Base-by-base conservation (phyloP, 495 filamentous ascomycete species). In the Penicillium steckii region DNA sequence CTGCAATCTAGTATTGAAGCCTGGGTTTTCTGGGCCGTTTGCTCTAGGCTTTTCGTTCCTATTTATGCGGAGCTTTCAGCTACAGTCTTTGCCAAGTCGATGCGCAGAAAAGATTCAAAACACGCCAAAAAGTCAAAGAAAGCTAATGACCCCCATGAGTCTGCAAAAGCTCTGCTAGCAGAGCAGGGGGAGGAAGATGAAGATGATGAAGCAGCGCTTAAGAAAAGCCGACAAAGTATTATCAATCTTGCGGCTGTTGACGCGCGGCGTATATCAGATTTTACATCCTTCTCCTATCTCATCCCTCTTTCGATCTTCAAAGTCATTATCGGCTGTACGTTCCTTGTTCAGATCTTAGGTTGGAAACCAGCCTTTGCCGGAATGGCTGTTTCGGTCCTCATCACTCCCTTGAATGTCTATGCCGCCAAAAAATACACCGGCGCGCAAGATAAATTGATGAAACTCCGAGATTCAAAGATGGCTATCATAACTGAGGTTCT, bases 201-300 rank as follows among this genome's bases (percentile, higher is more conserved):
- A 4, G 72, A 74, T 13, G 71, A 74, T 12, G 78, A 81, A 4
- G 84, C 84, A 26, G 76, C 80, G 7, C 56, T 78, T 3, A 80
- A 86, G 41, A 86, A 84, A 52, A 77, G 77, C 60, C 86, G 87
- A 46, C 90, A 92, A 66, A 86, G 85, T 48, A 88, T 84, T 10
- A 84, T 92, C 46, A 95, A 95, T 59, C 72, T 92, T 30, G 83
- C 91, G 19, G 86, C 86, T 5, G 85, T 95, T 7, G 90, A 95
- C 69, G 78, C 82, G 2, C 83, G 84, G 50, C 81, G 90, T 5
- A 77, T 95, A 35, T 78, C 86, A 0, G 85, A 92, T 33, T 90
- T 92, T 56, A 75, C 77, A 19, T 71, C 77, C 5, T 89, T 79
- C 61, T 83, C 83, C 46, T 83, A 83, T 59, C 61, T 86, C n/a